phyloP scores from a whole-genome alignment of 1,284 basidiomycete species.

The Rhodotorula sp. region DNA sequence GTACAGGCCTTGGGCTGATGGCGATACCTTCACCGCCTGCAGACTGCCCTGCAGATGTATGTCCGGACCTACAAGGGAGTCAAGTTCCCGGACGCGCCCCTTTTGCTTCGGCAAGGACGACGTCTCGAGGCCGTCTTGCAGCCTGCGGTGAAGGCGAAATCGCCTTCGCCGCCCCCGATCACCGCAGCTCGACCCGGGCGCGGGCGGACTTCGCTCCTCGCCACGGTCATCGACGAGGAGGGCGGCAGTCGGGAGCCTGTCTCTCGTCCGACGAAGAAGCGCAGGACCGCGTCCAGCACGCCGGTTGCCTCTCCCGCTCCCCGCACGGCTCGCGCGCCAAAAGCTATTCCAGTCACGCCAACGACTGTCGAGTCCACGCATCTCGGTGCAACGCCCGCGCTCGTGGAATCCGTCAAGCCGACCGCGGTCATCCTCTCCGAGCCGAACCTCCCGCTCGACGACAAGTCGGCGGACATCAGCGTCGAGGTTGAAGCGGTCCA shows the following conservation, averaged over 20 bases:
- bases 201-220: conserved; percentile 14
- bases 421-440: not conserved
- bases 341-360: conserved; percentile 1
- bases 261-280: not conserved
- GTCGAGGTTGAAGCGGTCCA: too few relatives aligned
- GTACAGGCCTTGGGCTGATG: not conserved
- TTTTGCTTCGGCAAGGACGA: conserved; percentile 58
- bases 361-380: conserved; percentile 4
- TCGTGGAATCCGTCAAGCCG: conserved; percentile 1
- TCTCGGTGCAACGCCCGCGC: not conserved
- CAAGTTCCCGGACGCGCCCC: conserved; percentile 65
- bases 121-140: conserved; percentile 27
- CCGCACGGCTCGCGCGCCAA: not conserved
- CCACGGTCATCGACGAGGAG: conserved; percentile 16
- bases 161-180: conserved; percentile 14
- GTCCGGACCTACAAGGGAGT: conserved; percentile 64
- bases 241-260: not conserved
- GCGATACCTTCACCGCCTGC: too few relatives aligned
- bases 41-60: conserved; percentile 39
- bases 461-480: not conserved
- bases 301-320: not conserved
- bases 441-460: not conserved
- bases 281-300: conserved; percentile 8
- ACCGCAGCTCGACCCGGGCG: not conserved
- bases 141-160: conserved; percentile 24